Base-by-base conservation (phyloP, 2,329 filamentous ascomycete species). In the Diaporthe vaccinii region DNA sequence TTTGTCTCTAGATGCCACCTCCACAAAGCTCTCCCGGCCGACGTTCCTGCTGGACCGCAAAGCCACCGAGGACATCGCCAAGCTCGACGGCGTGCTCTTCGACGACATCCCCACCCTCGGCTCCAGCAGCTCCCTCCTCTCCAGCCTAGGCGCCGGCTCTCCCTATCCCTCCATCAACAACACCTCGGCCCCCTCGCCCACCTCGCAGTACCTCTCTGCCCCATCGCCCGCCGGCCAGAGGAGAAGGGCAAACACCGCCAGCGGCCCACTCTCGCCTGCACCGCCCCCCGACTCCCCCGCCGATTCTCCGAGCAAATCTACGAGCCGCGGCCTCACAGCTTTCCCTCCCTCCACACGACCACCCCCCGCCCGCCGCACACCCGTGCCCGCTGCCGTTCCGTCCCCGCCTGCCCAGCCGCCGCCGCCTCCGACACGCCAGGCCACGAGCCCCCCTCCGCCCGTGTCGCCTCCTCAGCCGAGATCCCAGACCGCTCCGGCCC, bases 31-130 rank as follows among this genome's bases (percentile, higher is more conserved):
- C 61, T 36, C 69, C 61, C 28, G 75, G 46, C 75, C 75, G 36
- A 76, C 70, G 12, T 75, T 62, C 61, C 75, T 75, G 70, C 70
- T 73, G 34, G 68, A 73, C 59, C 74, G 74, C 51, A 73, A 69
- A 59, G 74, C 28, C 20, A 77, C 70, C 70, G 75, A 78, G 72
- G 75, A 76, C 41, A 69, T 77, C 46, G 61, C 71, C 36, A 78
- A 68, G 68, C 73, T 78, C 55, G 73, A 74, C 75, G 77, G 77
- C 71, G 72, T 78, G 51, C 77, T 79, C 61, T 75, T 79, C 49
- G 75, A 76, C 71, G 76, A 80, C 74, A 75, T 82, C 34, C 74
- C 76, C 12, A 75, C 76, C 55, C 61, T 73, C 59, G 76, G 68
- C 59, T 75, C 68, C 55, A 75, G 36, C 59, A 61, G 25, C 70